Base-by-base conservation (phyloP, 176 grass and related monocot genomes). In the Rhipidocladum racemiflorum region DNA sequence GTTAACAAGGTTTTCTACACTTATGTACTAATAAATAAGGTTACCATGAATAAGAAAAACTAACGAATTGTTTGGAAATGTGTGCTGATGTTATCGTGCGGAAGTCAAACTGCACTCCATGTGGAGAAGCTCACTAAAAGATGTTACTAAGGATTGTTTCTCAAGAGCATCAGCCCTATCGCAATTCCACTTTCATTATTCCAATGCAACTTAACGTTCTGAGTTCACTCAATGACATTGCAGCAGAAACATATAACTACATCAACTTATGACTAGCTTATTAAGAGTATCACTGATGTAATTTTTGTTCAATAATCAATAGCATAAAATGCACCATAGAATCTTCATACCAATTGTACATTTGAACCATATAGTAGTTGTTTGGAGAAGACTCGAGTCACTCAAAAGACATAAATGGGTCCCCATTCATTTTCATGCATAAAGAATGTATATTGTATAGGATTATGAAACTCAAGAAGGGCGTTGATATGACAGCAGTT, bases 161-260 rank as follows among this genome's bases (percentile, higher is more conserved):
- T 54, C 27, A 61, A 73, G 70, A 66, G 20, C 34, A 81, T 43
- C 70, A 63, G 32, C 2, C 1, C 10, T 82, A 51, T 83, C 10
- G 76, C 48, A 76, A 25, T 38, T 54, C 78, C n/a, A 57, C 49
- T 81, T 81, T 70, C 77, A 68, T 45, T 54, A 66, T 69, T 56
- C 39, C 49, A 68, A 70, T 44, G 35, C 65, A 56, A 59, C 56
- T 72, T 45, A 72, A 88, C 65, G 20, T 74, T 18, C 2, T 25
- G 72, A 83, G 15, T 42, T 38, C 63, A 23, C 6, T 69, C 35
- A 55, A 72, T 25, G n/a, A 54, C 2, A 44, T 83, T 83, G 25
- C 34, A 83, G 20, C 15, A 72, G 50, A 83, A 63, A 53, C 24
- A 83, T 46, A 38, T 65, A 57, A 55, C 17, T 77, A 35, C 28